A percentile compares a stretch with the other conserved stretches of the same genome.
These are phyloP conservation scores for Picochlorum costavermella DNA, from an alignment of 139 green algal species.

Conservation along the genomic window DNA sequence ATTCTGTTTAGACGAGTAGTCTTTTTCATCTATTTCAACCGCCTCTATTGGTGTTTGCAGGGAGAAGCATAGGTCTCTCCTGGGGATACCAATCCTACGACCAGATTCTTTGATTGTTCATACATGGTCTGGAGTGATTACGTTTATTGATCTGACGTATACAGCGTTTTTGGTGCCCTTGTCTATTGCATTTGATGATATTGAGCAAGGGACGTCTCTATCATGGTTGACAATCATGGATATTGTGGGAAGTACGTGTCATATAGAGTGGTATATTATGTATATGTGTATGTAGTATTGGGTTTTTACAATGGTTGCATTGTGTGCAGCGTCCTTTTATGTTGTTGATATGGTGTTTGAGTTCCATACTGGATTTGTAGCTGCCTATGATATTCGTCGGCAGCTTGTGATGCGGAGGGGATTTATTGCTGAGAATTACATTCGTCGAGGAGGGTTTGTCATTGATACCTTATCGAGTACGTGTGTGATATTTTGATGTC, in stretches of 20 bases:
- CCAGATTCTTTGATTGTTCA: neutral
- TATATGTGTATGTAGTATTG: no score
- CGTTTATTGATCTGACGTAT: conserved; percentile 20
- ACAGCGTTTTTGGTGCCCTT: conserved; percentile 25
- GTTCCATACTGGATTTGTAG: conserved; percentile 17
- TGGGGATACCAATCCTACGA: neutral
- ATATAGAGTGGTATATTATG: no score
- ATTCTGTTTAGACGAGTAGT: no score
- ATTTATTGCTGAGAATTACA: conserved; percentile 3
- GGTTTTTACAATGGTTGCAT: neutral
- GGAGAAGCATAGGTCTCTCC: neutral
- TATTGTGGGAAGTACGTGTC: neutral
- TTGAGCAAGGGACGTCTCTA: neutral
- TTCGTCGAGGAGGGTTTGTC: conserved; percentile 3
- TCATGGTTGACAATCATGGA: conserved; percentile 14
- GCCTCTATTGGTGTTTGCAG: no score
- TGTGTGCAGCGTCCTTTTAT: conserved; percentile 1
- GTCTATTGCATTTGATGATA: conserved; percentile 16
- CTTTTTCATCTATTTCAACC: neutral
- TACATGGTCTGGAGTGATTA: conserved; percentile 6
- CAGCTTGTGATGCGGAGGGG: neutral
- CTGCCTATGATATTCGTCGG: neutral
- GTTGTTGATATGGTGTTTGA: conserved; percentile 7
- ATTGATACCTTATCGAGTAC: conserved; percentile 9
- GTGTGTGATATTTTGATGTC: neutral